A percentile compares a stretch with the other conserved stretches of the same genome.
phyloP scores from a whole-genome alignment of 164 flowering plant species.

The Vitis cinerea region DNA sequence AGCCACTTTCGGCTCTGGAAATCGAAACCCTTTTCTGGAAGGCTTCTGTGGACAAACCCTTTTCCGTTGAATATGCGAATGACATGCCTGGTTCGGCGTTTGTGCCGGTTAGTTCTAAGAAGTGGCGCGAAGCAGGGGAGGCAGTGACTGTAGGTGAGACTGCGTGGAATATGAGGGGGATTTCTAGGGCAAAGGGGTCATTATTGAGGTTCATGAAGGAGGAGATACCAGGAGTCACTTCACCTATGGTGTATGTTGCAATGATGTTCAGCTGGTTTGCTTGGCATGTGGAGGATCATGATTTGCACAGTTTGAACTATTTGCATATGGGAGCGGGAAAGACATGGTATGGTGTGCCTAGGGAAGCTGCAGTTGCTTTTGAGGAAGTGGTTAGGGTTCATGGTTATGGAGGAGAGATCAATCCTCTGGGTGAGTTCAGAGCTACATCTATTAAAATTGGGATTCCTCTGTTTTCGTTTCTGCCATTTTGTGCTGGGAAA shows the following conservation, averaged over 20 bases:
- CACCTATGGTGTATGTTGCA: constrained; percentile 95
- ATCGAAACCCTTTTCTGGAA: constrained; percentile 91
- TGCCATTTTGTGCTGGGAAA: background rate
- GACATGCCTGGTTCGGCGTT: constrained; percentile 99
- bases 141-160: constrained; percentile 67
- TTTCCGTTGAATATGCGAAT: constrained; percentile 94
- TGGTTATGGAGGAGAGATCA: constrained; percentile 92
- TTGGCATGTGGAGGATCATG: constrained; percentile 99
- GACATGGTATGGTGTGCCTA: constrained; percentile 99
- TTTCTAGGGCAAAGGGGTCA: constrained; percentile 78
- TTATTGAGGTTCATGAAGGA: constrained; percentile 96
- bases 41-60: constrained; percentile 85
- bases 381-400: constrained; percentile 89
- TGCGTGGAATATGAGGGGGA: constrained; percentile 94
- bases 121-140: constrained; percentile 36
- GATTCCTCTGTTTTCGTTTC: constrained; percentile 16
- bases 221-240: constrained; percentile 99
- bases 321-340: constrained; percentile 91
- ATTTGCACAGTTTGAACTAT: constrained; percentile 95
- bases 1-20: constrained; percentile 52
- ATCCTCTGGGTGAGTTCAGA: constrained; percentile 80
- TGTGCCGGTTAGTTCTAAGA: constrained; percentile 26
- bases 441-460: background rate
- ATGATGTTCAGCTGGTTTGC: constrained; percentile 99
- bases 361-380: constrained; percentile 83